Evolutionary conservation across 495 filamentous ascomycete species (phyloP), one percentile per base, ranked within the genome.

Genomic region (Tuber melanosporum): DNA sequence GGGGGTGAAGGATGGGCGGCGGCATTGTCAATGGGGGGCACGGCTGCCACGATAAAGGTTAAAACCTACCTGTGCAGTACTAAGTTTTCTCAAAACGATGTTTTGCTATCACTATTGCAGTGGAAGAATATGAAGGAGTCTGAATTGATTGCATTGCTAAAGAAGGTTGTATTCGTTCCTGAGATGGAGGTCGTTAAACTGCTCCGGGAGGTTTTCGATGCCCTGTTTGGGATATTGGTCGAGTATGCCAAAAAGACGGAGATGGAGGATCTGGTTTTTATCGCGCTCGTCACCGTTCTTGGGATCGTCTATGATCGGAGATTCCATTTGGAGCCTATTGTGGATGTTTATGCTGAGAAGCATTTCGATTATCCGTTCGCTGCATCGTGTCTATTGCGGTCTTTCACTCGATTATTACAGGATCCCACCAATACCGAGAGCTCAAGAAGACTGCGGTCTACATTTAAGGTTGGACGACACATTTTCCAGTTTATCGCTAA

Each of bases 161-260:
- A 92, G 83, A 89, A 93, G 76, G 88, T 98, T 52, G 90, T 92
- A 14, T 99, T 98, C 81, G 95, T 99, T 15, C 91, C 95, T 0
- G 95, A 99, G 83, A 97, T 98, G 72, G 95, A 99, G 85, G 92
- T 98, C 42, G 95, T 98, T 76, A 99, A 98, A 85, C 88, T 97
- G 72, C 86, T 98, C 14, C 90, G 88, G 76, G 92, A 97, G 82
- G 94, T 99, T 20, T 91, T 99, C 80, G 93, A 97, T 83, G 90
- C 94, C 14, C 88, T 98, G 19, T 99, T 99, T 81, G 91, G 92
- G 14, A 94, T 98, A 49, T 84, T 98, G 43, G 91, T 95, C 17
- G 93, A 96, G 78, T 90, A 97, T 83, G 89, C 93, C 17, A 93
- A 93, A 6, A 93, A 94, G 74, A 93, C 96, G 75, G 94, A 97